These are phyloP conservation scores for Geoglossum glabrum DNA, from an alignment of 495 filamentous ascomycete species.

Conservation along the genomic window DNA sequence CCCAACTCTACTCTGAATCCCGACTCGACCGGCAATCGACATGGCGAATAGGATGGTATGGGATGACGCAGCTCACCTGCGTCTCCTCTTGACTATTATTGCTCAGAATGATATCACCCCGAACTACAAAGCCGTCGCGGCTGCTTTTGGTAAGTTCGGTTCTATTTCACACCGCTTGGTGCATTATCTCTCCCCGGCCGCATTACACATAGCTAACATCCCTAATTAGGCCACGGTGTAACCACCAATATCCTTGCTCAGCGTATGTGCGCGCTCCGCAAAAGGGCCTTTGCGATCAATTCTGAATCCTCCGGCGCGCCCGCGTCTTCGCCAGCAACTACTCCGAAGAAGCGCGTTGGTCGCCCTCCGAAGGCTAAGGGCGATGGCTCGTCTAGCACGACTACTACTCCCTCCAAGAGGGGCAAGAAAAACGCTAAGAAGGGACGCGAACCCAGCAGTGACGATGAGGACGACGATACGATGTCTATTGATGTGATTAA, in stretches of 20 bases:
- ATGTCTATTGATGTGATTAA: not conserved
- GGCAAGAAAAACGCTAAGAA: not conserved
- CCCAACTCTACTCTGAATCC: no score
- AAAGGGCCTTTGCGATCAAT: not conserved
- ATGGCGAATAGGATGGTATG: not conserved
- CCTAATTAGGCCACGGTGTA: not conserved
- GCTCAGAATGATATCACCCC: not conserved
- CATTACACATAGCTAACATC: not conserved
- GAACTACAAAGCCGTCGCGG: not conserved
- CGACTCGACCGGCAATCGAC: not conserved
- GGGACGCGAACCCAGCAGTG: not conserved
- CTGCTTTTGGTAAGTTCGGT: not conserved
- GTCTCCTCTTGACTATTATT: constrained; percentile 1
- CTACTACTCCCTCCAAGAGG: not conserved
- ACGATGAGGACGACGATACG: not conserved
- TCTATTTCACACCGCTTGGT: not conserved
- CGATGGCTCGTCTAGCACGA: not conserved
- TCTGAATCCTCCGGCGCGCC: not conserved
- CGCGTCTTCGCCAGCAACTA: not conserved
- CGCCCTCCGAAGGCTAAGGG: not conserved
- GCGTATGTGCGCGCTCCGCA: not conserved
- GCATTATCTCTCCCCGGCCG: not conserved
- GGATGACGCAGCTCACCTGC: not conserved
- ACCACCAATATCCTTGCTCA: not conserved
- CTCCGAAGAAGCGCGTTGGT: not conserved